Percentiles rank a stretch among this genome's conserved stretches.
Evolutionary conservation across 202 grass and related monocot genomes (phyloP).

Genomic region (Elaeis oleifera): DNA sequence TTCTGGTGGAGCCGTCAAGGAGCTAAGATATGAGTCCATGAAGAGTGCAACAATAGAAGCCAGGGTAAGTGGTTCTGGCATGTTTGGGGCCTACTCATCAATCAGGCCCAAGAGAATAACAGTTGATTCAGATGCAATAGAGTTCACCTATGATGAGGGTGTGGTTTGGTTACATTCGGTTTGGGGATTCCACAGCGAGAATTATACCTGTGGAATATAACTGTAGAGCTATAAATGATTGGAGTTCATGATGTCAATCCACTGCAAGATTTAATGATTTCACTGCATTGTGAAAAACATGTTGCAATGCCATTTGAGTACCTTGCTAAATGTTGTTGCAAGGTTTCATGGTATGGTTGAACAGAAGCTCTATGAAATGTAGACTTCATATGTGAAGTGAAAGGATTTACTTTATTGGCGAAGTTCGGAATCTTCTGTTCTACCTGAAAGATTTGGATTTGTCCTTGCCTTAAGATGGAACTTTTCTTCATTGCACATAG

Average conservation of each 20-base stretch:
- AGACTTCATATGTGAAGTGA: too few relatives aligned
- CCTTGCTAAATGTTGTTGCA: too few relatives aligned
- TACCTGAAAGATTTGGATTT: too few relatives aligned
- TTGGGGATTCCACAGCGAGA: constrained; percentile 33
- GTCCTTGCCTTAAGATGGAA: too few relatives aligned
- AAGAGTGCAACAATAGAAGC: constrained; percentile 19
- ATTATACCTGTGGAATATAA: constrained; percentile 40
- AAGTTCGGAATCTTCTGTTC: too few relatives aligned
- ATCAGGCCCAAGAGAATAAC: constrained; percentile 26
- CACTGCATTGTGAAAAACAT: neutral
- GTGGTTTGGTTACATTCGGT: constrained; percentile 34
- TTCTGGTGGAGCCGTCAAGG: constrained; percentile 54
- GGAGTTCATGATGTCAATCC: neutral
- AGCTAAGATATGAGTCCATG: constrained; percentile 6
- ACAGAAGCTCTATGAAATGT: too few relatives aligned
- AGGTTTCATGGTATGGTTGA: too few relatives aligned
- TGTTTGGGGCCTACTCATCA: constrained; percentile 44
- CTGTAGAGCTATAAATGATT: constrained; percentile 28
- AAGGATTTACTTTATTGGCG: too few relatives aligned
- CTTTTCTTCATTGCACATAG: too few relatives aligned
- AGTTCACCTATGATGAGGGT: constrained; percentile 40
- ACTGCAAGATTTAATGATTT: neutral
- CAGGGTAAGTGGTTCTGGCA: constrained; percentile 36
- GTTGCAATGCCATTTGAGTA: neutral
- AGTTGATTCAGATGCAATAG: constrained; percentile 22